Base-by-base conservation (phyloP, 495 filamentous ascomycete species). In the Penicillium chermesinum region DNA sequence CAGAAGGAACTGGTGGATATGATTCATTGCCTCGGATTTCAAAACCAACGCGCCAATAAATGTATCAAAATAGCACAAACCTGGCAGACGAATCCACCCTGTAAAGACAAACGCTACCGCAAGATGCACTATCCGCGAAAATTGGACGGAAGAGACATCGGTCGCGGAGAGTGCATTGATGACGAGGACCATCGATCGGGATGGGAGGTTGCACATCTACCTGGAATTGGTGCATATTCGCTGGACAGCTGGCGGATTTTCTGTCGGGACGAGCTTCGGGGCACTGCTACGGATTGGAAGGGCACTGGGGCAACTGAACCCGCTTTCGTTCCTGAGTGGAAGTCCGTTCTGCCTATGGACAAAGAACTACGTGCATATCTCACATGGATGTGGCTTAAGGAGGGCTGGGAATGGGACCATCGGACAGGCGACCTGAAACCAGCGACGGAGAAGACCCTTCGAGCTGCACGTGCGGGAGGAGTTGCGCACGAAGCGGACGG, bases 241-340 rank as follows among this genome's bases (percentile, higher is more conserved):
- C 66, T 95, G 32, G 91, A 97, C 63, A 89, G 84, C 49, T 97
- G 89, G 88, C 78, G 93, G 3, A 95, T 96, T 45, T 96, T 96
- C 63, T 95, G 89, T 57, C 77, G 91, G 1, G 91, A 97, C 63
- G 74, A 75, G 38, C 61, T 96, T 22, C 73, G 89, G 2, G 83
- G 79, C 0, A 48, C 79, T 16, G 81, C 81, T 7, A 55, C 63
- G 1, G 77, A 79, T 40, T 86, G 83, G 78, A 81, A 77, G 52
- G 84, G 84, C 3, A 49, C 46, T 13, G 64, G 54, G 10, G 50
- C 65, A 2, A 52, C 45, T 17, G 39, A 20, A 15, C 25, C 47
- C 4, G 62, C 51, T 0, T 72, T 77, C 50, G 57, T 64, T n/a
- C 65, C 67, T 3, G 91, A 96, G 63, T 96, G 93, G 93, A 91